Evolutionary conservation across 495 filamentous ascomycete genomes (phyloP).

Genomic region (Astrothelium macrocarpum): DNA sequence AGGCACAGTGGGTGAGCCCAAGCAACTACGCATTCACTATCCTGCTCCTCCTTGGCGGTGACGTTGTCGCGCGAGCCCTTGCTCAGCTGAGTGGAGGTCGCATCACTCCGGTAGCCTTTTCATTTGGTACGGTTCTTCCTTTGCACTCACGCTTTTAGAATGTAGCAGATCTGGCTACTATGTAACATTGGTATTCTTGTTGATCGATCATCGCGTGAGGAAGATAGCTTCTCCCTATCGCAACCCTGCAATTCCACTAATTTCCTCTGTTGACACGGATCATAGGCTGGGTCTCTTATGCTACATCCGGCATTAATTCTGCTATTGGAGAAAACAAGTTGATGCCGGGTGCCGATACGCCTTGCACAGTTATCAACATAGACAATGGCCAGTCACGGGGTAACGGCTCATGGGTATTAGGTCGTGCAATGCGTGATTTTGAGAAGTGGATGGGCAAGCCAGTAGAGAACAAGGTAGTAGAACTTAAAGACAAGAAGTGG

Average conservation of each 20-base stretch:
- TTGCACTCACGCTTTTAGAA: background rate
- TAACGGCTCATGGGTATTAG: slow-evolving; percentile 43
- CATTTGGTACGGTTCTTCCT: slow-evolving; percentile 34
- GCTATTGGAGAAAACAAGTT: slow-evolving; percentile 40
- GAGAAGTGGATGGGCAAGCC: slow-evolving; percentile 31
- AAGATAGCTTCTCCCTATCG: background rate
- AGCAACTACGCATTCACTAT: slow-evolving; percentile 30
- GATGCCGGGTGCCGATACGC: slow-evolving; percentile 32
- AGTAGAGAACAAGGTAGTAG: slow-evolving; percentile 6
- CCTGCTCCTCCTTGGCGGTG: slow-evolving; percentile 42
- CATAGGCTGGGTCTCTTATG: slow-evolving; percentile 38
- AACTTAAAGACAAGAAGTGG: slow-evolving; percentile 7
- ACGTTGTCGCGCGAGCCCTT: slow-evolving; percentile 40
- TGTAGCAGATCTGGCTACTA: background rate
- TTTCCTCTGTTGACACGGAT: background rate
- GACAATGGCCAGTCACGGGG: slow-evolving; percentile 34
- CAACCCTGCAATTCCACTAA: background rate
- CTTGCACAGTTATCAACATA: slow-evolving; percentile 37
- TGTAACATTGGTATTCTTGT: background rate
- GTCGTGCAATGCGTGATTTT: slow-evolving; percentile 41
- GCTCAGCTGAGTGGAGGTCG: slow-evolving; percentile 36
- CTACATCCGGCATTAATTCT: slow-evolving; percentile 32
- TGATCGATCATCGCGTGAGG: background rate
- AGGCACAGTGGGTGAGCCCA: slow-evolving; percentile 12
- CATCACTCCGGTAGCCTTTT: slow-evolving; percentile 44